phyloP scores from a whole-genome alignment of 306 rosid species.

The Lupinus albus region DNA sequence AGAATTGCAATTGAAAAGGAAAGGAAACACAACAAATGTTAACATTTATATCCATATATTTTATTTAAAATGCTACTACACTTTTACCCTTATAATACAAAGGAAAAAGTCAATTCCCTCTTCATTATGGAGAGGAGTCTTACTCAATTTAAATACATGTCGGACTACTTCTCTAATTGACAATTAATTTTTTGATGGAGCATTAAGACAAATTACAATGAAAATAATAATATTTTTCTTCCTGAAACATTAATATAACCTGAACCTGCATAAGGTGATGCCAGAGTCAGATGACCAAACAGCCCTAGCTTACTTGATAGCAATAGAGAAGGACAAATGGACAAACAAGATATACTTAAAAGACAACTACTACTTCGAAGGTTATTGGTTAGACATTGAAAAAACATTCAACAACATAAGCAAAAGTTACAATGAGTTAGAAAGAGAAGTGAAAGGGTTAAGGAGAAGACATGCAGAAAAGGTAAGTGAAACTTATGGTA shows the following conservation, averaged over 20 bases:
- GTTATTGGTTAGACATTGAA: conserved; percentile 67
- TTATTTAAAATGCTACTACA: too few species aligned
- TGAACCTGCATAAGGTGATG: background rate
- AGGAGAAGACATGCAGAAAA: conserved; percentile 73
- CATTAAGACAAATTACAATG: too few species aligned
- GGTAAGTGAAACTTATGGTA: conserved; percentile 62
- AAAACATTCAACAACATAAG: conserved; percentile 48
- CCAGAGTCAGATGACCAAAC: conserved; percentile 81
- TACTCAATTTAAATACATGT: too few species aligned
- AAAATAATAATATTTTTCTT: too few species aligned
- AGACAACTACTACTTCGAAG: conserved; percentile 60
- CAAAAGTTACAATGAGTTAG: conserved; percentile 41
- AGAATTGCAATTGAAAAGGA: too few species aligned
- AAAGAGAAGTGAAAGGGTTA: conserved; percentile 40
- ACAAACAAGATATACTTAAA: conserved; percentile 63
- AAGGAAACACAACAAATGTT: too few species aligned
- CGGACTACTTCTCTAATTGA: too few species aligned
- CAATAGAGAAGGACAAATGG: conserved; percentile 53
- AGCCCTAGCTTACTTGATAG: conserved; percentile 64
- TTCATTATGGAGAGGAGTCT: too few species aligned
- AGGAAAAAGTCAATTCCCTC: too few species aligned
- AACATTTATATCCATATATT: too few species aligned
- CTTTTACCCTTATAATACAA: too few species aligned
- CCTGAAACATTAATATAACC: background rate
- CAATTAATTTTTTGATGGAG: too few species aligned